Percentiles rank a stretch among this genome's conserved stretches.
Evolutionary conservation across 148 eudicot genomes (phyloP).

Genomic region (Vaccinium vitisidaea): DNA sequence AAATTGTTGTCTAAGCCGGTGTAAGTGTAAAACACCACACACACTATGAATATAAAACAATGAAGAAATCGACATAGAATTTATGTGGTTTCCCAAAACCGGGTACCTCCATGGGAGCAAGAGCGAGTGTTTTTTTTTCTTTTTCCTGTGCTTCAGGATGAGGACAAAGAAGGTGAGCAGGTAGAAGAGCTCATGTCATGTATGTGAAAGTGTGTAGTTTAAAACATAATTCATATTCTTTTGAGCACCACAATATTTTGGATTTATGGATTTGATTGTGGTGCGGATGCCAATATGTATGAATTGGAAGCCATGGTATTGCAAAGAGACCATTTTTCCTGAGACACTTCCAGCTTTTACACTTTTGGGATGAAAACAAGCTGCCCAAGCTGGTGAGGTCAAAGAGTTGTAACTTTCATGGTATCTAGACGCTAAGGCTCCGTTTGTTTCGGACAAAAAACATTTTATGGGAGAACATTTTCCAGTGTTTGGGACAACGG

Average conservation of each 20-base stretch:
- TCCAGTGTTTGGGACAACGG: too few relatives aligned
- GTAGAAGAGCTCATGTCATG: constrained; percentile 14
- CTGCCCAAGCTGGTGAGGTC: neutral
- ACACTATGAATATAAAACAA: too few relatives aligned
- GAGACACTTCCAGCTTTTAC: neutral
- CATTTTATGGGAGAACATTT: too few relatives aligned
- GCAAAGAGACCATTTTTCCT: neutral
- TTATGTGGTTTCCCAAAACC: too few relatives aligned
- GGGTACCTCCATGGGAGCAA: too few relatives aligned
- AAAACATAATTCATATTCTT: neutral
- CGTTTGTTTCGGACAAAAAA: too few relatives aligned
- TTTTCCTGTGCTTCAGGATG: constrained; percentile 12
- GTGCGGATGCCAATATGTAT: neutral
- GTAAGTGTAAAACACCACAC: too few relatives aligned
- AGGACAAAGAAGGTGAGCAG: constrained; percentile 16
- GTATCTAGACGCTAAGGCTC: too few relatives aligned
- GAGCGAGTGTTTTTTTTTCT: too few relatives aligned
- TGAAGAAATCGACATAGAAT: too few relatives aligned
- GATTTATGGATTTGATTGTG: neutral
- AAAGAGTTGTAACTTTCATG: neutral
- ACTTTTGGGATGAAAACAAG: neutral
- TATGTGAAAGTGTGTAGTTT: constrained; percentile 2
- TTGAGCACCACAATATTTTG: neutral
- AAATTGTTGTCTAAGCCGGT: too few relatives aligned
- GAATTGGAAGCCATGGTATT: neutral